phyloP scores from a whole-genome alignment of 2,329 filamentous ascomycete species.

The Albophoma yamanashiensis region DNA sequence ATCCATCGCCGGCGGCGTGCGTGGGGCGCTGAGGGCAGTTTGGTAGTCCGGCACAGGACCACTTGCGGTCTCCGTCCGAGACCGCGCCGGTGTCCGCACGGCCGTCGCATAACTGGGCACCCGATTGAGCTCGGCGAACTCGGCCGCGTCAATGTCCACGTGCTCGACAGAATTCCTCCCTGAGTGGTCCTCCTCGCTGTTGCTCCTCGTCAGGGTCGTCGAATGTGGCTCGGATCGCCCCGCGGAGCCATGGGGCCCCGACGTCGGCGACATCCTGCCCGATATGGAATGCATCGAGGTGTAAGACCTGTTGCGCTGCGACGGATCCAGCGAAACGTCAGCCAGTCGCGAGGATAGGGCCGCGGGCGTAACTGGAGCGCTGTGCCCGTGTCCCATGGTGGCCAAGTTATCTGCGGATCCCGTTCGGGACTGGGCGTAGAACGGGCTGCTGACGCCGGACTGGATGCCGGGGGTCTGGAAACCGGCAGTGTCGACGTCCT shows the following conservation, averaged over 20 bases:
- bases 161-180: slow-evolving; percentile 47
- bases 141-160: slow-evolving; percentile 44
- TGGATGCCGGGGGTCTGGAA: slow-evolving; percentile 63
- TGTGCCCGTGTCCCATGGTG: slow-evolving; percentile 27
- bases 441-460: slow-evolving; percentile 73
- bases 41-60: slow-evolving; percentile 55
- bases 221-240: slow-evolving; percentile 32
- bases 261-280: slow-evolving; percentile 31
- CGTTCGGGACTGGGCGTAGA: slow-evolving; percentile 58
- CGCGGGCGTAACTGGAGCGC: slow-evolving; percentile 30
- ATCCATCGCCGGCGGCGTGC: slow-evolving; percentile 31
- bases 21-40: slow-evolving; percentile 45
- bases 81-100: slow-evolving; percentile 51
- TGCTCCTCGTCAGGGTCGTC: slow-evolving; percentile 39
- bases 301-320: slow-evolving; percentile 34
- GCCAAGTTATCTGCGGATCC: slow-evolving; percentile 74
- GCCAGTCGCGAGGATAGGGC: slow-evolving; percentile 57
- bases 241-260: slow-evolving; percentile 22
- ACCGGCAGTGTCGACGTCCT: slow-evolving; percentile 71
- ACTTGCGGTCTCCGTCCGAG: slow-evolving; percentile 36
- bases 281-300: slow-evolving; percentile 31
- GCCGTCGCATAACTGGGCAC: slow-evolving; percentile 72
- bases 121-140: slow-evolving; percentile 56
- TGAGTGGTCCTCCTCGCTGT: slow-evolving; percentile 40
- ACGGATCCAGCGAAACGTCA: slow-evolving; percentile 47